Base-by-base conservation (phyloP, 345 rosid species). In the Rubroshorea leprosula region DNA sequence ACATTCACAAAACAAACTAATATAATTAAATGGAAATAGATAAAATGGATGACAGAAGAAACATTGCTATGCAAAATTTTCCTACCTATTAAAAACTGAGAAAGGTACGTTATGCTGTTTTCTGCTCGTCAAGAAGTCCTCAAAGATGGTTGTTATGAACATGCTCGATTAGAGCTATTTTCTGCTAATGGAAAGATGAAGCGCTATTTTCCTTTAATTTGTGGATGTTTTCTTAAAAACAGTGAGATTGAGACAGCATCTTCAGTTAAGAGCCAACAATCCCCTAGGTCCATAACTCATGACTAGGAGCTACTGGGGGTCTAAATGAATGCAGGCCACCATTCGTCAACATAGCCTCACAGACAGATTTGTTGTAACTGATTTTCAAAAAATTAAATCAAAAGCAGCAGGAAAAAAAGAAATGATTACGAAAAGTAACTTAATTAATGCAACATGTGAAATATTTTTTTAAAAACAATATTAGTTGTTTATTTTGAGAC, bases 201-300 rank as follows among this genome's bases (percentile, higher is more conserved):
- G 55, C 16, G 50, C 51, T 58, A 67, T 69, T 19, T 82, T 46
- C 83, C 65, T 65, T 80, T 79, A 22, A 86, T 62, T 51, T 25
- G 72, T 19, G 86, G 91, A 57, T 84, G 61, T 55, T 59, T 83
- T 61, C 62, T 73, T 63, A 73, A 64, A 69, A 92, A 80, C n/a
- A 65, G 35, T 29, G 62, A 45, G 39, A 89, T 26, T n/a, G n/a
- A n/a, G n/a, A n/a, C n/a, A 15, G 65, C 82, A 26, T 80, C 83
- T 71, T 73, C 58, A 0, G 81, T 78, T 64, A 92, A 69, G 44
- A 92, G 95, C 98, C 98, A 92, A 68, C 95, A 89, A 25, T 93
- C 98, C 68, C 71, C 80, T 60, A 92, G 77, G 70, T 92, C 85
- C 27, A 92, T 78, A 49, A 64, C 45, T 61, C 77, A n/a, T n/a